Percentiles rank a stretch among this genome's conserved stretches.
Conservation (phyloP, 768 basidiomycete species). For the Astraeus odoratus region DNA sequence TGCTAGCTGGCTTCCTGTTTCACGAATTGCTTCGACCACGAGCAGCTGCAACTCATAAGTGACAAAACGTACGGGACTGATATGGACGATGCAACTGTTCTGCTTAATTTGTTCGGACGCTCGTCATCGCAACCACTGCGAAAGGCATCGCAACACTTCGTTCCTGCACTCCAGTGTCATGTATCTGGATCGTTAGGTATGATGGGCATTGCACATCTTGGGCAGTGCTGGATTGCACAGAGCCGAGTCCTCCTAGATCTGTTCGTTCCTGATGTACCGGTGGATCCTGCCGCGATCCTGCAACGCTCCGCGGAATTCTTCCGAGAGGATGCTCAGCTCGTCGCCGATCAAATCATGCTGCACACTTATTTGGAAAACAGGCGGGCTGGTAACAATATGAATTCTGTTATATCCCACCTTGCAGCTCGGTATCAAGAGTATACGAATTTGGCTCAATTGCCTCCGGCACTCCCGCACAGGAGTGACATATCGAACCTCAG, state of each 20-base stretch:
- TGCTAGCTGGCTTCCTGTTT: conserved; percentile 41
- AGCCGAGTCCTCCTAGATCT: conserved; percentile 57
- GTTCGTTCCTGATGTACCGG: conserved; percentile 74
- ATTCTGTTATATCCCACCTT: conserved; percentile 43
- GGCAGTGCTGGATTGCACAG: conserved; percentile 53
- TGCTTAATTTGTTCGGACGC: conserved; percentile 27
- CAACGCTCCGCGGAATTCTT: conserved; percentile 40
- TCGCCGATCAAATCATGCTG: conserved; percentile 45
- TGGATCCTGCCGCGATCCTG: conserved; percentile 78
- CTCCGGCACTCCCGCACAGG: conserved; percentile 27
- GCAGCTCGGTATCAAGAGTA: conserved; percentile 26
- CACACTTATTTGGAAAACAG: conserved; percentile 50
- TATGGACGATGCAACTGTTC: conserved; percentile 15
- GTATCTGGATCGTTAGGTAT: conserved; percentile 8
- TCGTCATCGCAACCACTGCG: conserved; percentile 30
- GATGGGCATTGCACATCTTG: conserved; percentile 31
- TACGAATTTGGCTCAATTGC: conserved; percentile 18
- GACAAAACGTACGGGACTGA: conserved; percentile 2
- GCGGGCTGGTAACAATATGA: conserved; percentile 50
- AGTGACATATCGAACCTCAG: conserved; percentile 44
- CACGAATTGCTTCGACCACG: conserved; percentile 30
- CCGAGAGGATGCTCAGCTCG: conserved; percentile 30
- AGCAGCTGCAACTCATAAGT: conserved; percentile 11
- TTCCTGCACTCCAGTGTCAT: conserved; percentile 19
- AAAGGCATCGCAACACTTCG: conserved; percentile 27